A percentile compares a stretch with the other conserved stretches of the same genome.
phyloP scores from a whole-genome alignment of 106 monocot genomes.

The Gastrodia elata region DNA sequence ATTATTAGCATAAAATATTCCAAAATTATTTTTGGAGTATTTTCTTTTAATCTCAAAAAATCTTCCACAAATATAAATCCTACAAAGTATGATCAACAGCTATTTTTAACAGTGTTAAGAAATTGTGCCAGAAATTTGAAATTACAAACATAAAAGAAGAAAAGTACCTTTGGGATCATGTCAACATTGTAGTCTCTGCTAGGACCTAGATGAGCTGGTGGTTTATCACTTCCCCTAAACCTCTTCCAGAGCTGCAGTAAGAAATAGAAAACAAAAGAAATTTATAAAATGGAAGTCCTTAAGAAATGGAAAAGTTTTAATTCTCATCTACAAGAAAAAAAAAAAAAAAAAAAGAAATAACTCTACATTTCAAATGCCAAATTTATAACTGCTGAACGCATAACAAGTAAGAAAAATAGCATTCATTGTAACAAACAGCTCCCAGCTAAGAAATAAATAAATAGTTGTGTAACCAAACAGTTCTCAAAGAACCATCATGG shows the following conservation, averaged over 20 bases:
- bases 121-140: neutral
- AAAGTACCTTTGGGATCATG: slow-evolving; percentile 44
- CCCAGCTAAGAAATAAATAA: neutral
- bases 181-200: slow-evolving; percentile 73
- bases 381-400: neutral
- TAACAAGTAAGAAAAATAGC: neutral
- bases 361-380: neutral
- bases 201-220: slow-evolving; percentile 62
- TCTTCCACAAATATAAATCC: too few species aligned
- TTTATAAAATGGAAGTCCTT: neutral
- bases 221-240: slow-evolving; percentile 81
- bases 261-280: neutral
- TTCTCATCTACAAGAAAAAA: neutral
- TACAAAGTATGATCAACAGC: too few species aligned
- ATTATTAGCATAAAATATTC: too few species aligned
- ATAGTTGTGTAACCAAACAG: neutral
- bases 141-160: neutral
- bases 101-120: neutral
- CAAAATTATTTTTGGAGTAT: too few species aligned
- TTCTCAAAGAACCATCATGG: neutral
- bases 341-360: neutral
- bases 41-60: too few species aligned
- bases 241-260: slow-evolving; percentile 70
- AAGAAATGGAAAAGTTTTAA: neutral
- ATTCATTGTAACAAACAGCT: too few species aligned